Evolutionary conservation across 2,329 filamentous ascomycete species (phyloP), one percentile per base, ranked within the genome.

Genomic region (Huntiella abstrusa): DNA sequence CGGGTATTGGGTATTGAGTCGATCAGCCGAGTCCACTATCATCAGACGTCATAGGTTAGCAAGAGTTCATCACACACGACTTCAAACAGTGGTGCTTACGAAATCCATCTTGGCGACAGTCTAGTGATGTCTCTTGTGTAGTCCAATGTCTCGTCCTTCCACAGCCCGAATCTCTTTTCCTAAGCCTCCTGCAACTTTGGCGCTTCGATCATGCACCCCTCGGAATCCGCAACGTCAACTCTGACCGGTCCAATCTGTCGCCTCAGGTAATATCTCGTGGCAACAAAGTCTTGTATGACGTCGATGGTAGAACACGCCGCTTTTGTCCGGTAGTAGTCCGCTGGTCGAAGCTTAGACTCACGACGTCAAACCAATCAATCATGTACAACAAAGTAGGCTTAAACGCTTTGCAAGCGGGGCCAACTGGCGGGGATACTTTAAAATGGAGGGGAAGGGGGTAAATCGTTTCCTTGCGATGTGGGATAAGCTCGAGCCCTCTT

Each of bases 1-100:
- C 68, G 68, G 54, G 71, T 66, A 54, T 79, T 65, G 57, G 73
- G 67, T 53, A 69, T 71, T 54, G 70, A 71, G 58, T 73, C 75
- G 64, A 80, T 64, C 62, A 80, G 67, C 62, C 75, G 73, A 64
- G 74, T 74, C 75, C 75, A 80, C 75, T 80, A 54, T 28, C 28
- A 34, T 17, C 19, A 28, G 22, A 41, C 22, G 22, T 28, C 22
- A 28, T 28, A 28, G 7, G 22, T 28, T 28, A 28, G 22, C 22
- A 37, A 33, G 33, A 28, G 22, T 10, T 37, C 33, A 34, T 19
- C 11, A 10, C 28, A 41, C 7, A 11, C 8, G 8, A 28, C 22
- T 28, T 4, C 8, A 28, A 34, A 33, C 16, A 32, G 43, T 36
- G 4, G 17, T 33, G 22, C 17, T 35, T 37, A 47, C 45, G 32